Conservation (phyloP, 1,284 basidiomycete genomes). For the Marasmius oreades region DNA sequence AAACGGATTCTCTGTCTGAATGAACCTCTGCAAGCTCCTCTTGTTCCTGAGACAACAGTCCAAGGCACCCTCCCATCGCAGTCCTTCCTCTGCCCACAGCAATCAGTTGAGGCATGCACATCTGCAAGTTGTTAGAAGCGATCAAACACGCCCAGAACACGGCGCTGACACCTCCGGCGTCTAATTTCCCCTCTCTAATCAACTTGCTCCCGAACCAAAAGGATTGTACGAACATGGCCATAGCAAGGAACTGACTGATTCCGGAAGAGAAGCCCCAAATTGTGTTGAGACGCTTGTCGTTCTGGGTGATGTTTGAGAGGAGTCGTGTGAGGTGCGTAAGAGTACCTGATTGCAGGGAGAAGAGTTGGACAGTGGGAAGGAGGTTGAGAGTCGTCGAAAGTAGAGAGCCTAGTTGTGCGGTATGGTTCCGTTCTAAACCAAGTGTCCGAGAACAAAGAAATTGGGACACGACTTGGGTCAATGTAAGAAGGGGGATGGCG, state of each 20-base stretch:
- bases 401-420: constrained; percentile 71
- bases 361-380: constrained; percentile 93
- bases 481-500: constrained; percentile 79
- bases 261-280: constrained; percentile 79
- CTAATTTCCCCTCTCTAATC: constrained; percentile 68
- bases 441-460: constrained; percentile 65
- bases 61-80: constrained; percentile 70
- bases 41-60: constrained; percentile 10
- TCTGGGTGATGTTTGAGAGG: constrained; percentile 42
- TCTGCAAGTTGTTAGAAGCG: constrained; percentile 82
- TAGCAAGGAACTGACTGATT: constrained; percentile 73
- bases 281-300: constrained; percentile 55
- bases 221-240: constrained; percentile 94
- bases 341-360: constrained; percentile 81
- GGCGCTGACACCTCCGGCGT: constrained; percentile 82
- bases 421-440: constrained; percentile 61
- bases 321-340: constrained; percentile 42
- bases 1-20: constrained; percentile 16
- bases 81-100: constrained; percentile 83
- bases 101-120: constrained; percentile 80
- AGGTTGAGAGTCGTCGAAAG: constrained; percentile 77
- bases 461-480: constrained; percentile 78
- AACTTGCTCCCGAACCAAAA: constrained; percentile 95
- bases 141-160: constrained; percentile 97
- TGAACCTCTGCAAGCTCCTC: constrained; percentile 13